These are phyloP conservation scores for Aureobasidium sp. DNA, from an alignment of 2,329 filamentous ascomycete genomes.

Conservation along the genomic window DNA sequence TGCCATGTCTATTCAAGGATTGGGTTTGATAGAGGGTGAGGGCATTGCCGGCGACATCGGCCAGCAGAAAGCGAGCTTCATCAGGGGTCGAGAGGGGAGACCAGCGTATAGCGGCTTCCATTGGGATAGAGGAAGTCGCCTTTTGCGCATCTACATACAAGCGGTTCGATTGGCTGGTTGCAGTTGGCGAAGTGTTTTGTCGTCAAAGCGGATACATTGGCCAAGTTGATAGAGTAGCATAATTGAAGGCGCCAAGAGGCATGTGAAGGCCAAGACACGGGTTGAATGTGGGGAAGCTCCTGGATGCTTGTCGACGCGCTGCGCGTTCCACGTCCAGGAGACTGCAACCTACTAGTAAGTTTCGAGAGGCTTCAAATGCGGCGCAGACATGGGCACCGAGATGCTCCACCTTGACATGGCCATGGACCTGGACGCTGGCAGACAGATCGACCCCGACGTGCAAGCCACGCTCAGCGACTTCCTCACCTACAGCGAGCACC, in stretches of 20 bases:
- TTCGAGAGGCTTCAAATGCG: neutral
- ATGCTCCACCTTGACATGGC: slow-evolving; percentile 16
- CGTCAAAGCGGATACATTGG: neutral
- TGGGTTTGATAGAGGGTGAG: slow-evolving; percentile 49
- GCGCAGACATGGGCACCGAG: slow-evolving; percentile 14
- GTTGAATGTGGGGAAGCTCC: neutral
- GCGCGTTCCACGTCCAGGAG: neutral
- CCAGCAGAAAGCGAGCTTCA: slow-evolving; percentile 51
- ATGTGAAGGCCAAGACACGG: neutral
- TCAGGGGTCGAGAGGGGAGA: slow-evolving; percentile 48
- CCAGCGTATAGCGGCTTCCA: slow-evolving; percentile 57
- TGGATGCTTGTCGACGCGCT: neutral
- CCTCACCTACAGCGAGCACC: slow-evolving; percentile 62
- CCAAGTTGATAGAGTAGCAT: neutral
- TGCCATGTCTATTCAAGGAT: slow-evolving; percentile 25
- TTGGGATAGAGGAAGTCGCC: slow-evolving; percentile 21
- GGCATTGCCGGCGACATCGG: slow-evolving; percentile 53
- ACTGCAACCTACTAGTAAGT: neutral
- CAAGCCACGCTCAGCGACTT: slow-evolving; percentile 60
- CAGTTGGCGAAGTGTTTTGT: neutral
- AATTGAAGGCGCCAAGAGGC: neutral
- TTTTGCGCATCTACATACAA: neutral
- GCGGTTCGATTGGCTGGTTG: neutral
- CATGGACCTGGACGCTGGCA: slow-evolving; percentile 13
- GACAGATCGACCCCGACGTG: slow-evolving; percentile 48